Conservation (phyloP, 2,329 filamentous ascomycete species). For the Penicillium sp. region DNA sequence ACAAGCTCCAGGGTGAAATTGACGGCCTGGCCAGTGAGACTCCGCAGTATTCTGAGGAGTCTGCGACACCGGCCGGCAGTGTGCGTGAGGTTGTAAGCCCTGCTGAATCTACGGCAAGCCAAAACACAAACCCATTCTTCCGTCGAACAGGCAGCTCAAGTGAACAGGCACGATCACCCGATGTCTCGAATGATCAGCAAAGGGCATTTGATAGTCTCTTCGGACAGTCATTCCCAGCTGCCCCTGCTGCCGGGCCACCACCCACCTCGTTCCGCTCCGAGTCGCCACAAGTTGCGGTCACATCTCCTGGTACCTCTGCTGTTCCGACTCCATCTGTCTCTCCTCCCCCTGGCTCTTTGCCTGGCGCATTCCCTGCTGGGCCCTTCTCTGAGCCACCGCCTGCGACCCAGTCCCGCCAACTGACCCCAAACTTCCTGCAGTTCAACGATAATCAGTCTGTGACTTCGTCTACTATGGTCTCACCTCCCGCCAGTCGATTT, state of each 20-base stretch:
- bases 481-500: conserved; percentile 66
- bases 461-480: conserved; percentile 74
- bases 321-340: conserved; percentile 62
- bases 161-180: conserved; percentile 52
- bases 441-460: conserved; percentile 67
- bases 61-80: conserved; percentile 32
- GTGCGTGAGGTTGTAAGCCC: conserved; percentile 65
- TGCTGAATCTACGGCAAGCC: conserved; percentile 58
- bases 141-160: conserved; percentile 53
- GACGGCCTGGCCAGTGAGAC: conserved; percentile 63
- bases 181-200: conserved; percentile 50
- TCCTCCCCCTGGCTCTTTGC: conserved; percentile 50
- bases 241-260: conserved; percentile 43
- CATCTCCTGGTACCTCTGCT: conserved; percentile 47
- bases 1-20: conserved; percentile 79
- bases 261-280: conserved; percentile 63
- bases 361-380: conserved; percentile 23
- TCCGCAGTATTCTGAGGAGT: conserved; percentile 55
- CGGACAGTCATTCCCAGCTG: conserved; percentile 62
- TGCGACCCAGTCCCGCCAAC: conserved; percentile 71
- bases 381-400: conserved; percentile 49
- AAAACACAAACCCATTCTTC: conserved; percentile 92
- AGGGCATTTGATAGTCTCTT: conserved; percentile 84
- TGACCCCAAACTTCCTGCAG: conserved; percentile 73
- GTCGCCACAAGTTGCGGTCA: conserved; percentile 42